phyloP scores from a whole-genome alignment of 176 grass and related monocot genomes.

The Triticum aestivum region DNA sequence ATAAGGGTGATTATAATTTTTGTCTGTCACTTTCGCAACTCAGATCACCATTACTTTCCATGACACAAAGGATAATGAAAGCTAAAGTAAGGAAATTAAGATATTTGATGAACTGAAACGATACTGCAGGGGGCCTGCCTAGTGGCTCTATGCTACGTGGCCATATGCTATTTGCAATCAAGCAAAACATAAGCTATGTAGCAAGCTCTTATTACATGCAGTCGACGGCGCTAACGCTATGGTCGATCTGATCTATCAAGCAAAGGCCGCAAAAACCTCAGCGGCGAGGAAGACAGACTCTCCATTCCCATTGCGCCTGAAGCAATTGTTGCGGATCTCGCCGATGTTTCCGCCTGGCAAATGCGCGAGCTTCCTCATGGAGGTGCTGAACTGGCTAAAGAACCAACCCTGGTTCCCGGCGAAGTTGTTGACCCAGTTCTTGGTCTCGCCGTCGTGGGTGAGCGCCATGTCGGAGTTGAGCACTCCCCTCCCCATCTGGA shows the following conservation, averaged over 20 bases:
- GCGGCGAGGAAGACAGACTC: too few species aligned
- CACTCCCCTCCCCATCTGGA: conserved; percentile 3
- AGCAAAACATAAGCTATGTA: too few species aligned
- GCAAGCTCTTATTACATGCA: too few species aligned
- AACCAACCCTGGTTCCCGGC: conserved; percentile 13
- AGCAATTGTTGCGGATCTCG: conserved; percentile 43
- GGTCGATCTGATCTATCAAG: not conserved
- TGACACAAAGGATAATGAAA: too few species aligned
- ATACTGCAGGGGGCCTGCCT: too few species aligned
- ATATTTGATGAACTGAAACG: too few species aligned
- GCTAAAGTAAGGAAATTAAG: too few species aligned
- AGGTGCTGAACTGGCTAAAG: conserved; percentile 30
- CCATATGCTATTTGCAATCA: too few species aligned
- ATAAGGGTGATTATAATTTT: too few species aligned
- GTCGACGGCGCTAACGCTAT: not conserved
- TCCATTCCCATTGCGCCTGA: conserved; percentile 4
- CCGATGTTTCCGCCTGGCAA: conserved; percentile 25
- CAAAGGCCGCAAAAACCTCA: not conserved
- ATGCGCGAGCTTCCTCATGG: conserved; percentile 45
- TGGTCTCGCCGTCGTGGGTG: not conserved
- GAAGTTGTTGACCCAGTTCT: not conserved
- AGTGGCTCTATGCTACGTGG: too few species aligned
- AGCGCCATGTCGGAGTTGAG: conserved; percentile 42
- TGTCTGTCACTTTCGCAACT: too few species aligned
- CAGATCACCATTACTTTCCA: too few species aligned